phyloP scores from a whole-genome alignment of 768 basidiomycete genomes.

The Boletus subparvulus region DNA sequence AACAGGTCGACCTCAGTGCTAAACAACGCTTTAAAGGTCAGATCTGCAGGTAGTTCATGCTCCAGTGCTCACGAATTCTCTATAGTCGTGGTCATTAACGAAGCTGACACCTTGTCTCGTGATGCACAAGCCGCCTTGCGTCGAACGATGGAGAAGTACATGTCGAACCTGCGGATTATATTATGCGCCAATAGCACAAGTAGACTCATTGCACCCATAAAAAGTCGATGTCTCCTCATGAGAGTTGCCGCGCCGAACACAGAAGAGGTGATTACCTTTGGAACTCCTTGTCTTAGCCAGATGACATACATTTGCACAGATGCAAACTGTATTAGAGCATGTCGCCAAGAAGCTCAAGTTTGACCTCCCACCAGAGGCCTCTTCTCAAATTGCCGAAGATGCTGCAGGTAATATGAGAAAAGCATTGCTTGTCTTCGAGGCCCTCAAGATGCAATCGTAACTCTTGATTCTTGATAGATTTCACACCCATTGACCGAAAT shows the following conservation, averaged over 20 bases:
- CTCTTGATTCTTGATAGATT: constrained; percentile 26
- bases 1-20: constrained; percentile 94
- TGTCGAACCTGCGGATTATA: constrained; percentile 96
- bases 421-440: constrained; percentile 91
- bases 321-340: constrained; percentile 71
- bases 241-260: constrained; percentile 85
- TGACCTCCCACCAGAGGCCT: constrained; percentile 74
- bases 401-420: constrained; percentile 91
- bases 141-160: constrained; percentile 99
- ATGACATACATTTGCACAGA: constrained; percentile 46
- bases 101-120: constrained; percentile 90
- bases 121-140: constrained; percentile 97
- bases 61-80: not conserved
- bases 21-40: constrained; percentile 96
- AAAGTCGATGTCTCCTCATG: constrained; percentile 90
- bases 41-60: not conserved
- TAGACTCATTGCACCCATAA: constrained; percentile 94
- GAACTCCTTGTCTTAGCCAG: not conserved
- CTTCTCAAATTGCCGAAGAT: constrained; percentile 73
- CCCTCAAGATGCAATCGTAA: constrained; percentile 95
- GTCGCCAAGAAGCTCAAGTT: constrained; percentile 82
- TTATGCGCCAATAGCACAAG: constrained; percentile 95
- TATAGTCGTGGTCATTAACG: constrained; percentile 95
- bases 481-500: not conserved
- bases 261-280: constrained; percentile 58